Conservation (phyloP, 164 flowering plant genomes). For the Malania oleifera region DNA sequence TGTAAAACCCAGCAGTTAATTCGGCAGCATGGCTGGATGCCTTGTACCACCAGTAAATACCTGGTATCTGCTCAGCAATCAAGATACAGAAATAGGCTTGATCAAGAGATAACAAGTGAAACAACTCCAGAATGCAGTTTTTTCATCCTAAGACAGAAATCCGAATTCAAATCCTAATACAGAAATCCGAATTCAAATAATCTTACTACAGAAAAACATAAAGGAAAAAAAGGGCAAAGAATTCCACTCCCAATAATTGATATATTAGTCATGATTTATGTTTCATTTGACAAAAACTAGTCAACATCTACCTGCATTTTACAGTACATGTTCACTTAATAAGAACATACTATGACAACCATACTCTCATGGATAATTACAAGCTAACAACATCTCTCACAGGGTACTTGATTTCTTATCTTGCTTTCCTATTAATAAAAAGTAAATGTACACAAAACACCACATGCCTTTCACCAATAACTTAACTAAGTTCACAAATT, state of each 20-base stretch:
- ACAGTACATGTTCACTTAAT: no score
- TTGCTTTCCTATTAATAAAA: no score
- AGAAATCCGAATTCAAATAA: background rate
- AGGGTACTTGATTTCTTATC: no score
- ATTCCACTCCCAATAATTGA: background rate
- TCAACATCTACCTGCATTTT: no score
- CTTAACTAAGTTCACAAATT: no score
- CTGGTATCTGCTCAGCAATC: conserved; percentile 60
- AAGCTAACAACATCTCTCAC: no score
- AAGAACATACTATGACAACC: no score
- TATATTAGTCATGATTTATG: background rate
- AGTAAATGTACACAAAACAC: no score
- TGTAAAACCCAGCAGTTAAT: conserved; percentile 85
- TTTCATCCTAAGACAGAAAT: background rate
- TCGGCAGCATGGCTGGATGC: conserved; percentile 97
- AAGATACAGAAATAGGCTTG: conserved; percentile 18
- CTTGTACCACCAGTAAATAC: conserved; percentile 96
- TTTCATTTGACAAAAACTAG: no score
- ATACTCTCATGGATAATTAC: no score
- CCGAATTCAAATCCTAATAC: background rate
- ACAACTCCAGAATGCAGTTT: background rate
- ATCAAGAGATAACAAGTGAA: conserved; percentile 7
- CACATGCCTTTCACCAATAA: no score
- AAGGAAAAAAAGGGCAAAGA: background rate
- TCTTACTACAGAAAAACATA: background rate